Conservation (phyloP, 495 filamentous ascomycete genomes). For the Aspergillus coremiiformis region DNA sequence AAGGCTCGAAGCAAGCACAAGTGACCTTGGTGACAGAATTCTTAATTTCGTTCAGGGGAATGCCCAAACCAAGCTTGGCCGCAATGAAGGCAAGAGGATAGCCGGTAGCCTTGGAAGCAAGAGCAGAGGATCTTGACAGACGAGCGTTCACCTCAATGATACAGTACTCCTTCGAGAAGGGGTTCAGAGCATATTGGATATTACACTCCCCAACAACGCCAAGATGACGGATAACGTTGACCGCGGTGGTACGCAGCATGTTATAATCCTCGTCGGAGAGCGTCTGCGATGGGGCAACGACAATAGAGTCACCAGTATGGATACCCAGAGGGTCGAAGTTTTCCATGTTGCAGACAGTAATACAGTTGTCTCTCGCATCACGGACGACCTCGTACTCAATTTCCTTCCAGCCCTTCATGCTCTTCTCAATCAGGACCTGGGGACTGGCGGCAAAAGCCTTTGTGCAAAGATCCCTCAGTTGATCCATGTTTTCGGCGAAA, state of each 20-base stretch:
- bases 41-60: constrained; percentile 91
- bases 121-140: constrained; percentile 89
- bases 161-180: constrained; percentile 94
- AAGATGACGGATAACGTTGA: constrained; percentile 95
- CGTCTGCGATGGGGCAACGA: constrained; percentile 94
- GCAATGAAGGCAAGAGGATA: constrained; percentile 96
- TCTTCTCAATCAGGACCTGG: constrained; percentile 91
- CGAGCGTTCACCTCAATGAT: constrained; percentile 99
- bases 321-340: constrained; percentile 98
- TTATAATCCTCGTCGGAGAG: constrained; percentile 98
- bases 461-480: constrained; percentile 84
- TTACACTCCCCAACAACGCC: constrained; percentile 98
- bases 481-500: constrained; percentile 84
- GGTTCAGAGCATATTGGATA: constrained; percentile 96
- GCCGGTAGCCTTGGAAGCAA: constrained; percentile 96
- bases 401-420: constrained; percentile 99
- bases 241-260: constrained; percentile 96
- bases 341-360: constrained; percentile 99
- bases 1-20: constrained; percentile 98
- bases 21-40: constrained; percentile 96
- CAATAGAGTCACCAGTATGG: constrained; percentile 97
- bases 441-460: constrained; percentile 93
- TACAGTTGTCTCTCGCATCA: constrained; percentile 95
- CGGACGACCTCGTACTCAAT: constrained; percentile 98
- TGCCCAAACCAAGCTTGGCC: constrained; percentile 88